Conservation (phyloP, 2,329 filamentous ascomycete species). For the Pseudogymnoascus sp. region DNA sequence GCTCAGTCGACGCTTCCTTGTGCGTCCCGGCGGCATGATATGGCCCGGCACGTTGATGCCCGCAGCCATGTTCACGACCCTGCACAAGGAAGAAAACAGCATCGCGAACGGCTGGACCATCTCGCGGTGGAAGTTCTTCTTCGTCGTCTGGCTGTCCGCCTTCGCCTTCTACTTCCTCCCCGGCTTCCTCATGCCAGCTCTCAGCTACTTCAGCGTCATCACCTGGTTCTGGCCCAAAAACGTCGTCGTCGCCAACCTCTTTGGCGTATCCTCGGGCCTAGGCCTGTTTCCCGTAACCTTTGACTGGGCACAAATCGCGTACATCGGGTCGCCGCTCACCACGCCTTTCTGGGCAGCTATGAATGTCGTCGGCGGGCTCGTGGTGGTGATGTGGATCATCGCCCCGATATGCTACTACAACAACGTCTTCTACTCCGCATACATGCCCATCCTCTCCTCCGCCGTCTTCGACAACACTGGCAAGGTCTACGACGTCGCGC, state of each 20-base stretch:
- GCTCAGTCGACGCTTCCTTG: slow-evolving; percentile 70
- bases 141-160: slow-evolving; percentile 60
- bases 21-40: slow-evolving; percentile 81
- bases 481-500: slow-evolving; percentile 70
- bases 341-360: slow-evolving; percentile 82
- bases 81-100: slow-evolving; percentile 79
- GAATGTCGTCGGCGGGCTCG: slow-evolving; percentile 73
- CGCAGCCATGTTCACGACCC: slow-evolving; percentile 78
- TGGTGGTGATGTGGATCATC: slow-evolving; percentile 77
- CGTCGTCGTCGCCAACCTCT: slow-evolving; percentile 78
- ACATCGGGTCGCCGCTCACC: slow-evolving; percentile 72
- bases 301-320: slow-evolving; percentile 84
- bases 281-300: slow-evolving; percentile 81
- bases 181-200: slow-evolving; percentile 70
- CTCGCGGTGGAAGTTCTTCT: slow-evolving; percentile 77
- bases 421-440: slow-evolving; percentile 72
- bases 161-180: slow-evolving; percentile 82
- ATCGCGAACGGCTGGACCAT: slow-evolving; percentile 76
- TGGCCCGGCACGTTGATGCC: slow-evolving; percentile 87
- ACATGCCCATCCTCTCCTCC: slow-evolving; percentile 78
- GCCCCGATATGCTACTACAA: slow-evolving; percentile 74
- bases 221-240: slow-evolving; percentile 85
- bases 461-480: slow-evolving; percentile 82
- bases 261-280: slow-evolving; percentile 76
- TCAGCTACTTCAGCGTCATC: slow-evolving; percentile 83